These are phyloP conservation scores for Eucommia ulmoides DNA, from an alignment of 257 asterid genomes.

Conservation along the genomic window DNA sequence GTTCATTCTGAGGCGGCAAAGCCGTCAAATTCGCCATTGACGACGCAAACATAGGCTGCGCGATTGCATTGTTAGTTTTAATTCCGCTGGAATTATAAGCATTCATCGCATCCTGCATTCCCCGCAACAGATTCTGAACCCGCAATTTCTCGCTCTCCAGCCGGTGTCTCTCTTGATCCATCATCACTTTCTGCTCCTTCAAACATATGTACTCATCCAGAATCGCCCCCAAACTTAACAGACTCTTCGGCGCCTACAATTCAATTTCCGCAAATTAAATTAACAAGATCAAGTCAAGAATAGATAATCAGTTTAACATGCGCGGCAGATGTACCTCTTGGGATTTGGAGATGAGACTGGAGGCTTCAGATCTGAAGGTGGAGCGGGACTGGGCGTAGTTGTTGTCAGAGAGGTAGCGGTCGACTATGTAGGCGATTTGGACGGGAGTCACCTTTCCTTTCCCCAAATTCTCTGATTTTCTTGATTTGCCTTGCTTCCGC, in stretches of 20 bases:
- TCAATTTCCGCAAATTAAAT: not conserved
- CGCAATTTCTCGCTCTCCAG: conserved; percentile 65
- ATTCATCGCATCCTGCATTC: conserved; percentile 74
- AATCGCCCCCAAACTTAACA: conserved; percentile 71
- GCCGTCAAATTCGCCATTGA: conserved; percentile 13
- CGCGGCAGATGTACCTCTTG: conserved; percentile 32
- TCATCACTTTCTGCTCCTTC: conserved; percentile 67
- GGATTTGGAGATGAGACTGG: conserved; percentile 56
- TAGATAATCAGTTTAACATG: not conserved
- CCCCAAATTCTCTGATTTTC: conserved; percentile 44
- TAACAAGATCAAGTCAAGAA: not conserved
- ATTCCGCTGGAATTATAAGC: conserved; percentile 33
- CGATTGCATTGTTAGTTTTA: conserved; percentile 6
- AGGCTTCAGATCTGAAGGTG: conserved; percentile 73
- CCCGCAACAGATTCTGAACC: conserved; percentile 54
- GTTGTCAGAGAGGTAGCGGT: conserved; percentile 75
- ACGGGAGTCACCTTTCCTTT: conserved; percentile 80
- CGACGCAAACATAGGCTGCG: conserved; percentile 13
- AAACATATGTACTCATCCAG: conserved; percentile 73
- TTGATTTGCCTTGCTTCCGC: conserved; percentile 56
- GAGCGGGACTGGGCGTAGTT: conserved; percentile 38
- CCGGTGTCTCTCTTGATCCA: conserved; percentile 65
- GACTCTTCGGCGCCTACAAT: conserved; percentile 68
- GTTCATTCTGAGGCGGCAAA: conserved; percentile 15
- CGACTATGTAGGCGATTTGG: conserved; percentile 89